Conservation (phyloP, 495 filamentous ascomycete species). For the Penicillium steckii region DNA sequence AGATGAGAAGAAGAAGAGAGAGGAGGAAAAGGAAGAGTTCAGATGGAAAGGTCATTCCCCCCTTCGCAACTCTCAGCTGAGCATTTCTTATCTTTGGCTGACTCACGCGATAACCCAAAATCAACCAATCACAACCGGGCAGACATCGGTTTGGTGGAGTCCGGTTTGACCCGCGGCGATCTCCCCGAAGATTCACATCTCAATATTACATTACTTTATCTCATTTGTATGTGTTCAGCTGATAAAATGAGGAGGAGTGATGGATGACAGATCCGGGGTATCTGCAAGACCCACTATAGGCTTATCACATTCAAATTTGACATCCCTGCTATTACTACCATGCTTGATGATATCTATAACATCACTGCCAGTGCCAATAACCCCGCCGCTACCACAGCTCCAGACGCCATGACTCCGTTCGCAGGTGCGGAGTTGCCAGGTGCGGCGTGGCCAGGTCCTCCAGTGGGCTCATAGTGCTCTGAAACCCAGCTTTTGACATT, state of each 20-base stretch:
- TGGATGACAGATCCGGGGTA: no score
- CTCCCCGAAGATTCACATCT: neutral
- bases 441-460: neutral
- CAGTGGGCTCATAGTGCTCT: constrained; percentile 6
- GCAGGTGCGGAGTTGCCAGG: neutral
- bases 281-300: no score
- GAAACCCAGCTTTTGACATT: constrained; percentile 23
- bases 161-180: constrained; percentile 1
- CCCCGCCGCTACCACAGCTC: constrained; percentile 8
- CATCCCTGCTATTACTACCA: neutral
- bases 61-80: constrained; percentile 9
- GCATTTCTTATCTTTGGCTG: constrained; percentile 1
- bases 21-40: neutral
- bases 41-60: constrained; percentile 8
- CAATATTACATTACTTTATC: neutral
- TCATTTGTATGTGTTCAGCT: neutral
- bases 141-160: neutral
- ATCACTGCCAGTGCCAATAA: constrained; percentile 13
- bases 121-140: neutral
- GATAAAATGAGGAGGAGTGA: no score
- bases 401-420: neutral
- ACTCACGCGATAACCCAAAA: constrained; percentile 7
- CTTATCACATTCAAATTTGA: no score
- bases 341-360: neutral
- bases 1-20: constrained; percentile 1